These are phyloP conservation scores for Talaromyces sp. DNA, from an alignment of 2,329 filamentous ascomycete genomes.

Conservation along the genomic window DNA sequence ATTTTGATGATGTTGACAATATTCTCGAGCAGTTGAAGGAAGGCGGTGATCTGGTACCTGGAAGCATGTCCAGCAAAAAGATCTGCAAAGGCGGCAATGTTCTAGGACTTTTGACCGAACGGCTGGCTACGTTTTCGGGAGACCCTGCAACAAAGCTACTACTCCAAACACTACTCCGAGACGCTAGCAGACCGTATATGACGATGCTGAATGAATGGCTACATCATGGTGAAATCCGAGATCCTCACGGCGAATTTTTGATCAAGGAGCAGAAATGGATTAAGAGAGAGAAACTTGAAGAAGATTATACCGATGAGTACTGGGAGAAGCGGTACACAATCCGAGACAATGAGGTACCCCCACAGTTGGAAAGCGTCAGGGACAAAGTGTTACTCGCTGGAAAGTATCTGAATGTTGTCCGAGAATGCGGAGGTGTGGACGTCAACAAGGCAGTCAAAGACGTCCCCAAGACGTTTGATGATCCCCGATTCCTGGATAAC, in stretches of 20 bases:
- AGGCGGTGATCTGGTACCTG: slow-evolving; percentile 73
- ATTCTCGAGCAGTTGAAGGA: slow-evolving; percentile 86
- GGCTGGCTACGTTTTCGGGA: slow-evolving; percentile 84
- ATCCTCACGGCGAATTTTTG: slow-evolving; percentile 89
- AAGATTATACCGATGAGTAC: slow-evolving; percentile 98
- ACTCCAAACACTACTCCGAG: slow-evolving; percentile 73
- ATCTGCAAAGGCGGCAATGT: slow-evolving; percentile 96
- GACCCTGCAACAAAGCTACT: slow-evolving; percentile 82
- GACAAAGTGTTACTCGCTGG: slow-evolving; percentile 92
- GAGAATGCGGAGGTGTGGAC: slow-evolving; percentile 94
- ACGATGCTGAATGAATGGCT: slow-evolving; percentile 98
- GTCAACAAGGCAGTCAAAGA: slow-evolving; percentile 82
- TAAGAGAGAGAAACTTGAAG: slow-evolving; percentile 78
- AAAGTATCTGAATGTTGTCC: slow-evolving; percentile 96
- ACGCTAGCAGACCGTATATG: slow-evolving; percentile 94
- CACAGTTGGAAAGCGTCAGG: slow-evolving; percentile 83
- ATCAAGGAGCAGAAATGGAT: slow-evolving; percentile 97
- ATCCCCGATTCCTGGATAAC: slow-evolving; percentile 87
- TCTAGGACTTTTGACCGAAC: slow-evolving; percentile 77
- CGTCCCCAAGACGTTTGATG: slow-evolving; percentile 88
- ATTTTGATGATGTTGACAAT: slow-evolving; percentile 81
- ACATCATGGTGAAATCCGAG: slow-evolving; percentile 89
- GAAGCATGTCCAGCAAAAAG: slow-evolving; percentile 77
- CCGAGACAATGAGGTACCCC: slow-evolving; percentile 82
- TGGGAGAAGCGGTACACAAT: slow-evolving; percentile 98